phyloP scores from a whole-genome alignment of 2,329 filamentous ascomycete genomes.

The Apiospora koreana region DNA sequence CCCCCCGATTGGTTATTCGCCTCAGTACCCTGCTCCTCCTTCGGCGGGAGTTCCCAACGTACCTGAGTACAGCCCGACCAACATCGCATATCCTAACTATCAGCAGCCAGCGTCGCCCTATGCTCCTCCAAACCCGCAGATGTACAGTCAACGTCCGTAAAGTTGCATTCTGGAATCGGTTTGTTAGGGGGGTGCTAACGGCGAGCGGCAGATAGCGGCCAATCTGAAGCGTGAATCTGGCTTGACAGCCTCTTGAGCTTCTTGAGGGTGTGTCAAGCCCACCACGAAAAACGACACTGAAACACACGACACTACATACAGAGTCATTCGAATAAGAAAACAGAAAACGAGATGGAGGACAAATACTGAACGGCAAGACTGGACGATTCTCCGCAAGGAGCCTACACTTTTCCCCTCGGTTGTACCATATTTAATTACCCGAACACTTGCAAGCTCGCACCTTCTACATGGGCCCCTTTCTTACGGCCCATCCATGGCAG shows the following conservation, averaged over 20 bases:
- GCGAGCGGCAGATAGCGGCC: constrained; percentile 11
- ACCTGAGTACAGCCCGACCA: constrained; percentile 51
- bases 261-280: not conserved
- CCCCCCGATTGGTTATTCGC: constrained; percentile 74
- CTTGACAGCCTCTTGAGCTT: not conserved
- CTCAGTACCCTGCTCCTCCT: constrained; percentile 63
- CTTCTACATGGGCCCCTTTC: not conserved
- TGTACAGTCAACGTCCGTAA: constrained; percentile 60
- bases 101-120: constrained; percentile 43
- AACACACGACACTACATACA: not conserved
- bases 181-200: constrained; percentile 16
- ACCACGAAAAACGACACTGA: not conserved
- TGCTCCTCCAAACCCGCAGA: constrained; percentile 59
- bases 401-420: constrained; percentile 6
- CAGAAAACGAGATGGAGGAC: constrained; percentile 4
- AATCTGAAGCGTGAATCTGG: constrained; percentile 5
- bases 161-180: constrained; percentile 7
- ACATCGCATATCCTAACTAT: constrained; percentile 60
- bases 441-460: not conserved
- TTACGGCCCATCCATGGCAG: not conserved
- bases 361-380: not conserved
- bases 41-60: constrained; percentile 55
- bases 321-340: not conserved
- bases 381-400: constrained; percentile 4
- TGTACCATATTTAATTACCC: constrained; percentile 5